Evolutionary conservation across 1,284 basidiomycete genomes (phyloP).

Genomic region (Cutaneotrichosporon sp.): DNA sequence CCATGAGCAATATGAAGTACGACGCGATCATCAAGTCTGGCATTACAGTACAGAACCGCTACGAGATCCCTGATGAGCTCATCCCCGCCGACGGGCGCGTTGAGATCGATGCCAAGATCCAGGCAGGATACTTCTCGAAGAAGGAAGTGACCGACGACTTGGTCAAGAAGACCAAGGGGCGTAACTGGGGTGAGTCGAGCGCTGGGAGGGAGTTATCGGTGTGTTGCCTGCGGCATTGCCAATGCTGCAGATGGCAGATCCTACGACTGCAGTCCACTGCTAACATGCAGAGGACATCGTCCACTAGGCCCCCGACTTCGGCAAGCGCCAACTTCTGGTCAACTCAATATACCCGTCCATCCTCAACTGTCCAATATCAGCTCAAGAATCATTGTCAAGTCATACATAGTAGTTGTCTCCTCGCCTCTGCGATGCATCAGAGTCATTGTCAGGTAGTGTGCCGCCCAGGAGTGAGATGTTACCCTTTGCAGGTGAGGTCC

Average conservation of each 20-base stretch:
- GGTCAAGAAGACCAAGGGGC: slow-evolving; percentile 76
- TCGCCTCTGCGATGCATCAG: slow-evolving; percentile 4
- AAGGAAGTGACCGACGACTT: slow-evolving; percentile 65
- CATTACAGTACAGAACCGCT: slow-evolving; percentile 74
- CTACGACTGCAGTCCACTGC: too few species aligned
- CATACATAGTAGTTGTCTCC: neutral
- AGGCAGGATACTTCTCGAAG: slow-evolving; percentile 85
- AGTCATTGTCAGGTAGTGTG: neutral
- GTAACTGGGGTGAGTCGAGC: slow-evolving; percentile 70
- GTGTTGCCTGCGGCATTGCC: too few species aligned
- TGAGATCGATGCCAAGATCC: slow-evolving; percentile 94
- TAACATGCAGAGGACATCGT: slow-evolving; percentile 29
- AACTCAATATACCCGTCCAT: neutral
- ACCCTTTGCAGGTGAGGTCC: too few species aligned
- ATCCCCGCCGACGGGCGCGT: slow-evolving; percentile 87
- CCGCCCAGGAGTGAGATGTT: too few species aligned
- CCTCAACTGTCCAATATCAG: neutral
- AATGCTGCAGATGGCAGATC: too few species aligned
- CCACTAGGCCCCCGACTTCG: slow-evolving; percentile 19
- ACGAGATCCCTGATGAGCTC: slow-evolving; percentile 79
- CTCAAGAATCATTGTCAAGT: too few species aligned
- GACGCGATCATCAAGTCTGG: slow-evolving; percentile 84
- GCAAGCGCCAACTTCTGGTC: too few species aligned
- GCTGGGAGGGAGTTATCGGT: too few species aligned
- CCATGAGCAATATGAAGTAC: slow-evolving; percentile 84